A percentile compares a stretch with the other conserved stretches of the same genome.
These are phyloP conservation scores for Apiotrichum gamsii DNA, from an alignment of 1,284 basidiomycete genomes.

Conservation along the genomic window DNA sequence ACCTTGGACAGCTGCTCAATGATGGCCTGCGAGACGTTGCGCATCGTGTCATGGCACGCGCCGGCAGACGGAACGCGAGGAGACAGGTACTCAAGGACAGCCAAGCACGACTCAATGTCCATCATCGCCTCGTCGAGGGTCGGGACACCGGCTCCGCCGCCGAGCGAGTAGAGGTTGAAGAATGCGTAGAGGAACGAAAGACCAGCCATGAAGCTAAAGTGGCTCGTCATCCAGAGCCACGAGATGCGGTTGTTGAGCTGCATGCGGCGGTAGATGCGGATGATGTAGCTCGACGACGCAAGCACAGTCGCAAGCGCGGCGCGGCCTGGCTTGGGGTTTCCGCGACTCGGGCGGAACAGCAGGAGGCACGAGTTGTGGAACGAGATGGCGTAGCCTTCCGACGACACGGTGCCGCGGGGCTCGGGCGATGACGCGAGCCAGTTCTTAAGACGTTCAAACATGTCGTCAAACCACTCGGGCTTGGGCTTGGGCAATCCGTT, in stretches of 20 bases:
- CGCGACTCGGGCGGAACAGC: conserved; percentile 47
- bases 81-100: conserved; percentile 45
- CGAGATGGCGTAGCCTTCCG: conserved; percentile 47
- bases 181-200: conserved; percentile 48
- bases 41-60: conserved; percentile 47
- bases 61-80: conserved; percentile 45
- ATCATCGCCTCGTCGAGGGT: conserved; percentile 45
- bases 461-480: conserved; percentile 46
- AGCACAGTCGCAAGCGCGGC: conserved; percentile 45
- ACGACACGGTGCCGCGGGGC: conserved; percentile 44
- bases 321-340: conserved; percentile 44
- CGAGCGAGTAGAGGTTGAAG: conserved; percentile 47
- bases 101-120: conserved; percentile 47
- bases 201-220: conserved; percentile 47
- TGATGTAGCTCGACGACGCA: conserved; percentile 47
- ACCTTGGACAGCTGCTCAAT: conserved; percentile 40
- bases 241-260: conserved; percentile 48
- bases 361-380: conserved; percentile 49
- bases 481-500: conserved; percentile 33
- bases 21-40: conserved; percentile 42
- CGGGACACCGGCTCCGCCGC: conserved; percentile 42
- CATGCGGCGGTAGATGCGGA: conserved; percentile 47
- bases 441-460: conserved; percentile 43
- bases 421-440: conserved; percentile 46
- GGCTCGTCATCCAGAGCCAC: conserved; percentile 48